A percentile compares a stretch with the other conserved stretches of the same genome.
These are phyloP conservation scores for Mesostigma viride DNA, from an alignment of 139 green algal genomes.

Conservation along the genomic window DNA sequence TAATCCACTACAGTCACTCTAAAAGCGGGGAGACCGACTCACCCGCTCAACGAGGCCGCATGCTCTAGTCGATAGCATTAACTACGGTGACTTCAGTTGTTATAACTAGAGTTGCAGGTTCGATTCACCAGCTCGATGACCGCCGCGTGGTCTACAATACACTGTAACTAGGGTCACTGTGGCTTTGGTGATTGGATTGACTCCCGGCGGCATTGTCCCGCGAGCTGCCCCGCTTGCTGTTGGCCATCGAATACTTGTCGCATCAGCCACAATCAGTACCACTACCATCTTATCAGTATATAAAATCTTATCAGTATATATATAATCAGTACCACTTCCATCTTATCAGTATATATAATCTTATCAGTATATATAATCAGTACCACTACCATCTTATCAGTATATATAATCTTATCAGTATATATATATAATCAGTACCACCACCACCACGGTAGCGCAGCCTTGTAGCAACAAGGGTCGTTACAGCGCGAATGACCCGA, in stretches of 20 bases:
- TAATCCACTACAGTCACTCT: too few relatives aligned
- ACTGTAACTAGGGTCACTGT: too few relatives aligned
- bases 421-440: background rate
- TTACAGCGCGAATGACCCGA: background rate
- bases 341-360: background rate
- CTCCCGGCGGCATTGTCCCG: background rate
- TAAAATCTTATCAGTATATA: background rate
- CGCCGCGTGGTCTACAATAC: too few relatives aligned
- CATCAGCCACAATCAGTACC: background rate
- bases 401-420: background rate
- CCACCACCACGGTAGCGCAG: background rate
- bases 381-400: background rate
- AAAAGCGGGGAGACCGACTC: too few relatives aligned
- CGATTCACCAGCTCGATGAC: constrained; percentile 6
- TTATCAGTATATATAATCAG: background rate
- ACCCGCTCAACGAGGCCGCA: too few relatives aligned
- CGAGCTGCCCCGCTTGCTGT: background rate
- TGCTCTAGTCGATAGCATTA: too few relatives aligned
- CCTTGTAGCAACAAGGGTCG: background rate
- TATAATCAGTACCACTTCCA: background rate
- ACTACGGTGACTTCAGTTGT: too few relatives aligned
- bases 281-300: too few relatives aligned
- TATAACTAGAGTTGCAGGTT: background rate
- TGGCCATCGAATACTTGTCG: background rate
- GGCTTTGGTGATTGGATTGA: too few relatives aligned